Conservation (phyloP, 179 eudicot genomes). For the Drosera spatulata region DNA sequence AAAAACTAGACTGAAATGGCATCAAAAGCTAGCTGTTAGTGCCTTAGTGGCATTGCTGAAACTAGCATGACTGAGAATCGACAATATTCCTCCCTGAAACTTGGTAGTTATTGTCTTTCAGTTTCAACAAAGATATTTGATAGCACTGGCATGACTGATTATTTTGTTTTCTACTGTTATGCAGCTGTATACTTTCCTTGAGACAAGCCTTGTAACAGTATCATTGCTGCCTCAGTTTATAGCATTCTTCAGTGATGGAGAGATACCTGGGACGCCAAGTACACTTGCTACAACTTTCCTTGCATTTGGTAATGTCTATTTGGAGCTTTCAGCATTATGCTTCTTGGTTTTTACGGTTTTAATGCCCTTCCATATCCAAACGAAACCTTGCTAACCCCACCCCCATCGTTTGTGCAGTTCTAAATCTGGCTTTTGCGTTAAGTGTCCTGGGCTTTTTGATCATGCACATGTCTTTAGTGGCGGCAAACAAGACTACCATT, state of each 20-base stretch:
- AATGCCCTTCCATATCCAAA: too few species aligned
- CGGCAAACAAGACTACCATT: conserved; percentile 78
- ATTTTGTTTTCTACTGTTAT: conserved; percentile 1
- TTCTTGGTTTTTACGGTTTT: background rate
- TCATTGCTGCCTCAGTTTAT: conserved; percentile 71
- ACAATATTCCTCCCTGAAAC: too few species aligned
- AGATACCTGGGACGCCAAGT: conserved; percentile 82
- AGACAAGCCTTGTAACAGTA: conserved; percentile 66
- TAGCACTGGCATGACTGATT: background rate
- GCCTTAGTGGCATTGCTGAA: too few species aligned
- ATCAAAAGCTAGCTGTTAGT: too few species aligned
- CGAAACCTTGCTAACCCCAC: too few species aligned
- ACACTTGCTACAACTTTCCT: conserved; percentile 89
- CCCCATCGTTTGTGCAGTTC: conserved; percentile 19
- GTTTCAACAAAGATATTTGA: too few species aligned
- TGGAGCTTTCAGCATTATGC: background rate
- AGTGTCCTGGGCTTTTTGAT: conserved; percentile 84
- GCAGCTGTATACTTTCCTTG: conserved; percentile 95
- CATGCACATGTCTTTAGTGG: conserved; percentile 86
- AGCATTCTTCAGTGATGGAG: conserved; percentile 84
- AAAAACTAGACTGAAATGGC: too few species aligned
- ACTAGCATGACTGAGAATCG: too few species aligned
- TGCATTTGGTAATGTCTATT: conserved; percentile 64
- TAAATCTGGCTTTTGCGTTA: conserved; percentile 86
- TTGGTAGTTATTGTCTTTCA: too few species aligned